These are phyloP conservation scores for Boletellus ananiceps DNA, from an alignment of 768 basidiomycete genomes.

Conservation along the genomic window DNA sequence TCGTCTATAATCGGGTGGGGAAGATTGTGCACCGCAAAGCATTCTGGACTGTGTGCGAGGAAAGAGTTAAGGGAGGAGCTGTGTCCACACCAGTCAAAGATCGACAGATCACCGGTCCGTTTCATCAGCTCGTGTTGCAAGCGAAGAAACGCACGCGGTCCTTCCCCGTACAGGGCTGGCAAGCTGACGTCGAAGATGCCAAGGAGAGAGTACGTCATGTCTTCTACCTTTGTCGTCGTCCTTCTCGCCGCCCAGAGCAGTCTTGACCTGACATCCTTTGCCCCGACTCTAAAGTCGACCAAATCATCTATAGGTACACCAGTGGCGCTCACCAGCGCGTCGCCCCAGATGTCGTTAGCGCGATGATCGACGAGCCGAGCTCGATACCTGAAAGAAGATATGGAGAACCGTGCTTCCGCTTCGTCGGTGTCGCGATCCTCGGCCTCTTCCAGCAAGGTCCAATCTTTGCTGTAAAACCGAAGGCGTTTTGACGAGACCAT, in stretches of 20 bases:
- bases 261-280: constrained; percentile 14
- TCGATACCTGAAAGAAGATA: constrained; percentile 19
- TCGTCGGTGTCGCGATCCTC: constrained; percentile 14
- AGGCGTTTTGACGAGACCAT: constrained; percentile 24
- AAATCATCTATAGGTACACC: constrained; percentile 9
- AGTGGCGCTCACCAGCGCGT: constrained; percentile 14
- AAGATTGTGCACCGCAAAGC: constrained; percentile 11
- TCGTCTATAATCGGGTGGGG: constrained; percentile 3
- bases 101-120: constrained; percentile 19
- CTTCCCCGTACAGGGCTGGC: constrained; percentile 27
- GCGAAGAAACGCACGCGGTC: constrained; percentile 24
- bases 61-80: constrained; percentile 20
- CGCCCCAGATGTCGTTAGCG: constrained; percentile 6
- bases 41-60: constrained; percentile 16
- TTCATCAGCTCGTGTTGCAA: constrained; percentile 28
- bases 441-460: constrained; percentile 24
- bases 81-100: constrained; percentile 26
- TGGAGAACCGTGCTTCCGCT: constrained; percentile 1
- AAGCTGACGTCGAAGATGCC: constrained; percentile 28
- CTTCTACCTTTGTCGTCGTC: constrained; percentile 25
- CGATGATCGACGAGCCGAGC: constrained; percentile 22
- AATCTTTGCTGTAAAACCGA: constrained; percentile 26
- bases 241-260: constrained; percentile 29
- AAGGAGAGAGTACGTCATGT: constrained; percentile 29
- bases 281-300: constrained; percentile 12